A percentile compares a stretch with the other conserved stretches of the same genome.
Conservation (phyloP, 2,329 filamentous ascomycete species). For the Colletotrichum paranaense region DNA sequence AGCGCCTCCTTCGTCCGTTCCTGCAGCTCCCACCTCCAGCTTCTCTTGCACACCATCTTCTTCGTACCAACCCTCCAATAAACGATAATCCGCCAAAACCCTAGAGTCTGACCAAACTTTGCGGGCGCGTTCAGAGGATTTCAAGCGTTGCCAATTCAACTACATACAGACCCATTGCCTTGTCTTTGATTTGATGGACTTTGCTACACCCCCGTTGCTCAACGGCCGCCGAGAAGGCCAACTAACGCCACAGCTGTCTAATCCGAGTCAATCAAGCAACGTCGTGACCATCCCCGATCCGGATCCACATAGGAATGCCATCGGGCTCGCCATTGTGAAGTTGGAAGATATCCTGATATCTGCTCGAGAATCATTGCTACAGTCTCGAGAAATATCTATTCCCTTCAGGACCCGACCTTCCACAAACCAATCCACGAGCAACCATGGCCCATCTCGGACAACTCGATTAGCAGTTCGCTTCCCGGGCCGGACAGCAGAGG, state of each 20-base stretch:
- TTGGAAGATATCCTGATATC: slow-evolving; percentile 67
- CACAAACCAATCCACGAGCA: slow-evolving; percentile 3
- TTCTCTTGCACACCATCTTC: neutral
- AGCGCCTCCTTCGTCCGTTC: neutral
- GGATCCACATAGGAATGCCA: slow-evolving; percentile 22
- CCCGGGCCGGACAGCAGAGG: slow-evolving; percentile 58
- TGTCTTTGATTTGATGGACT: slow-evolving; percentile 9
- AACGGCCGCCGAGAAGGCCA: slow-evolving; percentile 13
- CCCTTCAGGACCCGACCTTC: slow-evolving; percentile 53
- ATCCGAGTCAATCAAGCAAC: neutral
- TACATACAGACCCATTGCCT: accelerated
- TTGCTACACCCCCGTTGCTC: slow-evolving; percentile 21
- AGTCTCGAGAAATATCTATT: slow-evolving; percentile 58
- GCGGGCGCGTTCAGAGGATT: too few relatives aligned
- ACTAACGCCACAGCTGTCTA: slow-evolving; percentile 21
- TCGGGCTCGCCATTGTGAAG: slow-evolving; percentile 54
- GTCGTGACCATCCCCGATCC: slow-evolving; percentile 25
- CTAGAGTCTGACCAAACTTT: neutral
- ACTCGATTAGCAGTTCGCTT: slow-evolving; percentile 47
- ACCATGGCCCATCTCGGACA: neutral
- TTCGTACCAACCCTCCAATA: neutral
- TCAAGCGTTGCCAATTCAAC: neutral
- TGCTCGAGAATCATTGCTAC: slow-evolving; percentile 61
- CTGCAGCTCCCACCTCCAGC: neutral
- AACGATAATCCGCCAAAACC: neutral